A percentile compares a stretch with the other conserved stretches of the same genome.
Conservation (phyloP, 2,329 filamentous ascomycete genomes). For the Aspergillus fischeri region DNA sequence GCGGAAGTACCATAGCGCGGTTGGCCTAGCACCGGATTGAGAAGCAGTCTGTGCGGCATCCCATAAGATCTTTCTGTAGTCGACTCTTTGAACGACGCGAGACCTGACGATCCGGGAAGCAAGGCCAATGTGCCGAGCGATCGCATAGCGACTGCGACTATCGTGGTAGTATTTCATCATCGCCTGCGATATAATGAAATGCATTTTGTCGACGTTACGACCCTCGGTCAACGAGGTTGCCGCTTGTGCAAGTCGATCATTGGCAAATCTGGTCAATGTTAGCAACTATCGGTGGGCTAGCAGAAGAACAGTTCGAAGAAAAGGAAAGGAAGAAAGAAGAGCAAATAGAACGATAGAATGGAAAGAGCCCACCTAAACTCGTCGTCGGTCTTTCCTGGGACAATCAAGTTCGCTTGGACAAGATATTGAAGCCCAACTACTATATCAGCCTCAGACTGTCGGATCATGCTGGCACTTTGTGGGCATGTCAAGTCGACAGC, state of each 20-base stretch:
- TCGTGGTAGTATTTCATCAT: slow-evolving; percentile 70
- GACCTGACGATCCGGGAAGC: slow-evolving; percentile 70
- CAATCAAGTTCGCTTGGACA: slow-evolving; percentile 74
- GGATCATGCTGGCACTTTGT: slow-evolving; percentile 45
- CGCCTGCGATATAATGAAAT: slow-evolving; percentile 80
- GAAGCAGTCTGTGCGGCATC: slow-evolving; percentile 73
- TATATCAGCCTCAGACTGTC: slow-evolving; percentile 60
- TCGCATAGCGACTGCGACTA: slow-evolving; percentile 62
- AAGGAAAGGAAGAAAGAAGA: background rate
- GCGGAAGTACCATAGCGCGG: slow-evolving; percentile 76
- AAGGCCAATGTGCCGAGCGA: slow-evolving; percentile 76
- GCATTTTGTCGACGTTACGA: slow-evolving; percentile 69
- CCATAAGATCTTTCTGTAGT: slow-evolving; percentile 72
- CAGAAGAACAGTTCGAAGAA: background rate
- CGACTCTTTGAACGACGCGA: slow-evolving; percentile 55
- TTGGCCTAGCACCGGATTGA: slow-evolving; percentile 77
- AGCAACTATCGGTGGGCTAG: slow-evolving; percentile 1
- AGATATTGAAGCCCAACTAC: slow-evolving; percentile 76
- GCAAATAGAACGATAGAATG: slow-evolving; percentile 1
- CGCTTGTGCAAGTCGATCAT: slow-evolving; percentile 81
- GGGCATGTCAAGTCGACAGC: slow-evolving; percentile 33
- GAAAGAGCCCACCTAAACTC: slow-evolving; percentile 55
- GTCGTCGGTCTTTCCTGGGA: slow-evolving; percentile 79
- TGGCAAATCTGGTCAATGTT: slow-evolving; percentile 60
- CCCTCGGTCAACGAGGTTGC: slow-evolving; percentile 66